These are phyloP conservation scores for Globisporangium canariense DNA, from an alignment of 352 stramenopile species.

Conservation along the genomic window DNA sequence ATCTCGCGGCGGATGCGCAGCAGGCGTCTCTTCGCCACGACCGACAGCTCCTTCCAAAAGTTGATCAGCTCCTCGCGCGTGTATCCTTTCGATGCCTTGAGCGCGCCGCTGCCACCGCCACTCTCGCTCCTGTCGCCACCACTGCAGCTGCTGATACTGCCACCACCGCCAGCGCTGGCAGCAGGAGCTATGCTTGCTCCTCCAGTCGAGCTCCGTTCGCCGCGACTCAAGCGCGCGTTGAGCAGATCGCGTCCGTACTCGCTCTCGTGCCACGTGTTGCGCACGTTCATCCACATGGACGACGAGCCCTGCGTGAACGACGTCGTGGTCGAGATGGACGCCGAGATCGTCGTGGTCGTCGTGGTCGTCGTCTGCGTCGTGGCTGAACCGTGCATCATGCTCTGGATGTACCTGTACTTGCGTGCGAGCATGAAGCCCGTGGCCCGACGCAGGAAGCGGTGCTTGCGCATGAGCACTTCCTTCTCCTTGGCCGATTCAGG, in stretches of 20 bases:
- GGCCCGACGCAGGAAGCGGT: conserved; percentile 59
- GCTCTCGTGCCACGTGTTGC: conserved; percentile 22
- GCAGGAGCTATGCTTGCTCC: not conserved
- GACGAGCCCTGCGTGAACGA: conserved; percentile 20
- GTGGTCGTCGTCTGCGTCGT: conserved; percentile 10
- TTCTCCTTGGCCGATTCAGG: conserved; percentile 26
- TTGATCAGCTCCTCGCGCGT: conserved; percentile 75
- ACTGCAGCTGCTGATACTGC: conserved; percentile 5
- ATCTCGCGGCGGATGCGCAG: conserved; percentile 70
- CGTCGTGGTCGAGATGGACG: conserved; percentile 17
- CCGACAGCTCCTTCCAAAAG: conserved; percentile 72
- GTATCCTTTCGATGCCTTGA: conserved; percentile 48
- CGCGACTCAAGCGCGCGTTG: conserved; percentile 10
- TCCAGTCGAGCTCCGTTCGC: not conserved
- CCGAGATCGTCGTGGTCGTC: conserved; percentile 14
- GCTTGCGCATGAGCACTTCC: conserved; percentile 53
- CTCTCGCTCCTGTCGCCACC: conserved; percentile 27
- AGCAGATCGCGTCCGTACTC: conserved; percentile 16
- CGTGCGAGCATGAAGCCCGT: conserved; percentile 68
- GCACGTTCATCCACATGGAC: conserved; percentile 23
- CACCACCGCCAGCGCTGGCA: not conserved
- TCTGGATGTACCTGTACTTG: conserved; percentile 58
- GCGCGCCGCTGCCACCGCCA: conserved; percentile 14
- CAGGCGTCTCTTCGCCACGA: conserved; percentile 59
- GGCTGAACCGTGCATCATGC: conserved; percentile 16